A percentile compares a stretch with the other conserved stretches of the same genome.
These are phyloP conservation scores for Isatis tinctoria DNA, from an alignment of 345 rosid species.

Conservation along the genomic window DNA sequence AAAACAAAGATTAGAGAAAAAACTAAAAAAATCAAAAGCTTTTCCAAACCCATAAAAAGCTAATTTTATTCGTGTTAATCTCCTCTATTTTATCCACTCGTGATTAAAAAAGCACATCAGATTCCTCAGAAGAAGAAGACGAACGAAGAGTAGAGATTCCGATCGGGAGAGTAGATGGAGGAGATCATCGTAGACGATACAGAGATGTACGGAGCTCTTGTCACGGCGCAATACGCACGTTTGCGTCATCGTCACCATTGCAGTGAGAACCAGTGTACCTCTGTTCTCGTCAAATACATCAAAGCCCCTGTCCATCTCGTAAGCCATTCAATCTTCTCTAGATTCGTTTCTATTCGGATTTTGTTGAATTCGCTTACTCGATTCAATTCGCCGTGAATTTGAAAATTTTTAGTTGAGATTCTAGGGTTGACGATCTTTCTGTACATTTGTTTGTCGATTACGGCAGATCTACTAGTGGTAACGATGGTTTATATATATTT, in stretches of 20 bases:
- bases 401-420: no score
- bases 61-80: neutral
- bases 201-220: conserved; percentile 34
- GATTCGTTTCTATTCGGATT: no score
- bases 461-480: neutral
- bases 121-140: neutral
- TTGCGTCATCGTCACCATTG: conserved; percentile 25
- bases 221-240: conserved; percentile 36
- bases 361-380: no score
- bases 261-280: conserved; percentile 31
- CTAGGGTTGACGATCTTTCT: no score
- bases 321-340: conserved; percentile 6
- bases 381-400: no score
- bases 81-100: neutral
- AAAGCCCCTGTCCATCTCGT: conserved; percentile 91
- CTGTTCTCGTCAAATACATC: conserved; percentile 65
- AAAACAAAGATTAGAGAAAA: neutral
- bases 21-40: neutral
- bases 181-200: conserved; percentile 33
- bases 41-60: neutral
- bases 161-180: conserved; percentile 15
- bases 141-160: neutral
- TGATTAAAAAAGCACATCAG: neutral
- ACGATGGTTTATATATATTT: neutral
- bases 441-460: neutral